Evolutionary conservation across 2,329 filamentous ascomycete genomes (phyloP), one percentile per base, ranked within the genome.

Genomic region (Penicillium glabrum): DNA sequence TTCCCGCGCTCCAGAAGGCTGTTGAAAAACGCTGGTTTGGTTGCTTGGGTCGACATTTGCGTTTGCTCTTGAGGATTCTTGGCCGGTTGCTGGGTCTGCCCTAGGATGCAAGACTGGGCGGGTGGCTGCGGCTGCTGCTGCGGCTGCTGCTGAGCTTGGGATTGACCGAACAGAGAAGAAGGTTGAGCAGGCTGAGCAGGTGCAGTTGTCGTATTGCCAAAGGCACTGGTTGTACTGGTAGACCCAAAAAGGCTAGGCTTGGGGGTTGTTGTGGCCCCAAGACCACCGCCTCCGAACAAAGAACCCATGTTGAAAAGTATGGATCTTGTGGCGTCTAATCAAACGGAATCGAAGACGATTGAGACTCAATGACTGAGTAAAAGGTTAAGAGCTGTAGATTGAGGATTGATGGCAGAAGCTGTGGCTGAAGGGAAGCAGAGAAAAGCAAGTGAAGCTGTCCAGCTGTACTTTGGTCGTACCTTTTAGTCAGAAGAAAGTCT

Each of bases 1-100:
- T 82, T 85, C 35, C 84, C 83, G 57, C 85, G 81, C 67, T 88
- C 86, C 23, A 88, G 72, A 35, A 88, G 70, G 61, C 84, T 85
- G 64, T 87, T 86, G 67, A 88, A 88, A 64, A 86, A 87, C 0
- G 84, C 84, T 27, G 84, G 83, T 63, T 83, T 80, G 5, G 77
- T 73, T 29, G 69, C 52, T 49, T 74, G 72, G 16, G 59, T 56
- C 26, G 71, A 60, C 51, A 65, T 52, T 53, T 67, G 67, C 21
- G 62, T 60, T 41, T 69, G 63, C 31, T 57, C 51, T 43, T 66
- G 67, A n/a, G 47, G 44, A n/a, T 53, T 48, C 60, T 58, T 62
- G 21, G 58, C 46, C 47, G 67, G 69, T 31, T 63, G 59, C 37
- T 70, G 68, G 26, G 55, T 59, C 46, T 72, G 70, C 23, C 69